These are phyloP conservation scores for Myriosclerotinia duriaeana DNA, from an alignment of 2,329 filamentous ascomycete genomes.

Conservation along the genomic window DNA sequence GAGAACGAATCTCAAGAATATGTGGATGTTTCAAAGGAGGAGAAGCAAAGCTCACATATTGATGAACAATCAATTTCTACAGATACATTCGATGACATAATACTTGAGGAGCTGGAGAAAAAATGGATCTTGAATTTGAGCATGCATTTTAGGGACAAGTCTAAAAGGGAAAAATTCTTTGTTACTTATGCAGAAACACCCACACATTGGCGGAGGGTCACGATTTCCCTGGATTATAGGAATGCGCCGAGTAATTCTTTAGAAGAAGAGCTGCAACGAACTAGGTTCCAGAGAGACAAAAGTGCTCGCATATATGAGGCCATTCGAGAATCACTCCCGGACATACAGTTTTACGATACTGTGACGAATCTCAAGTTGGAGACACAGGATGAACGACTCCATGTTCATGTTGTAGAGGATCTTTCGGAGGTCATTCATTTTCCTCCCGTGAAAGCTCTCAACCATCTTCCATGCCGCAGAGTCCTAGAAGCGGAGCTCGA, in stretches of 20 bases:
- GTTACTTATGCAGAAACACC: conserved; percentile 85
- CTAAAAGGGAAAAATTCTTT: conserved; percentile 95
- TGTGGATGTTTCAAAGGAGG: conserved; percentile 36
- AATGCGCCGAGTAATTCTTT: conserved; percentile 76
- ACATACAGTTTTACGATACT: conserved; percentile 94
- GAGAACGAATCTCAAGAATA: conserved; percentile 33
- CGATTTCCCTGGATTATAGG: conserved; percentile 90
- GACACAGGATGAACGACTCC: conserved; percentile 80
- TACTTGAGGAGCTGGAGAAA: conserved; percentile 79
- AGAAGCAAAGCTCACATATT: conserved; percentile 32
- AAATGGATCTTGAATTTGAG: conserved; percentile 96
- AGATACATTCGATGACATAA: conserved; percentile 55
- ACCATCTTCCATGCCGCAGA: conserved; percentile 66
- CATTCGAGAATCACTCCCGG: conserved; percentile 85
- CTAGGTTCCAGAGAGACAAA: conserved; percentile 87
- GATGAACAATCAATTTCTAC: conserved; percentile 38
- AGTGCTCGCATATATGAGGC: conserved; percentile 90
- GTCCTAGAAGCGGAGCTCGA: conserved; percentile 72
- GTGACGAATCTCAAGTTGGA: conserved; percentile 95
- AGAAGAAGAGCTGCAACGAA: conserved; percentile 75
- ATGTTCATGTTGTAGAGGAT: conserved; percentile 98
- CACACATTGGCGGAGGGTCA: conserved; percentile 80
- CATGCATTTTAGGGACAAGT: conserved; percentile 96
- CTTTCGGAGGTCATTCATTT: conserved; percentile 84
- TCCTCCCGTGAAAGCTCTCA: conserved; percentile 69